Percentiles rank a stretch among this genome's conserved stretches.
Conservation (phyloP, 306 rosid species). For the Adenanthera pavonina region DNA sequence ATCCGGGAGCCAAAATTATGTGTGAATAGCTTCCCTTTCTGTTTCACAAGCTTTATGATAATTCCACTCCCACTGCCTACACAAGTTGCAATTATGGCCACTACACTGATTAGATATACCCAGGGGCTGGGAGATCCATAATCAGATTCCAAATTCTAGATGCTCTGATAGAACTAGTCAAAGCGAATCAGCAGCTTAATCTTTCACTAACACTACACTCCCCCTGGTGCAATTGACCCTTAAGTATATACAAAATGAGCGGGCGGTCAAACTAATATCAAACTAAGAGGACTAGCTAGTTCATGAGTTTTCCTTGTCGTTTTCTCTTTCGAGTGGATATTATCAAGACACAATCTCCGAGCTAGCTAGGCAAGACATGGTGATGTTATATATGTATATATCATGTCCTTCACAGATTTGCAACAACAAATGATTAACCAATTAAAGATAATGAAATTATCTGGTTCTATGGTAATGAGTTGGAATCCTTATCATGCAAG, state of each 20-base stretch:
- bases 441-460: too few relatives aligned
- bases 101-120: conserved; percentile 9
- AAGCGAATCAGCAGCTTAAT: conserved; percentile 10
- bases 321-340: neutral
- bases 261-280: neutral
- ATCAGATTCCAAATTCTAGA: conserved; percentile 20
- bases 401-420: neutral
- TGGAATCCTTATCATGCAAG: conserved; percentile 44
- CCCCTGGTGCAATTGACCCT: too few relatives aligned
- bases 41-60: conserved; percentile 45
- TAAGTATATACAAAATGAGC: neutral
- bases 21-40: conserved; percentile 41
- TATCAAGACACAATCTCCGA: neutral
- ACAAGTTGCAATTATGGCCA: conserved; percentile 54
- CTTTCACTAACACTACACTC: neutral
- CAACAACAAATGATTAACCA: too few relatives aligned
- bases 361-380: neutral
- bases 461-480: neutral
- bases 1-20: conserved; percentile 42
- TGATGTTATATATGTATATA: too few relatives aligned
- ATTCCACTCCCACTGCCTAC: conserved; percentile 19
- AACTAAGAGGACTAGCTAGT: neutral
- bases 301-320: too few relatives aligned
- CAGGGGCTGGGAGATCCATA: conserved; percentile 38
- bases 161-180: conserved; percentile 35